Conservation (phyloP, 768 basidiomycete genomes). For the Cystofilobasidium ferigula region DNA sequence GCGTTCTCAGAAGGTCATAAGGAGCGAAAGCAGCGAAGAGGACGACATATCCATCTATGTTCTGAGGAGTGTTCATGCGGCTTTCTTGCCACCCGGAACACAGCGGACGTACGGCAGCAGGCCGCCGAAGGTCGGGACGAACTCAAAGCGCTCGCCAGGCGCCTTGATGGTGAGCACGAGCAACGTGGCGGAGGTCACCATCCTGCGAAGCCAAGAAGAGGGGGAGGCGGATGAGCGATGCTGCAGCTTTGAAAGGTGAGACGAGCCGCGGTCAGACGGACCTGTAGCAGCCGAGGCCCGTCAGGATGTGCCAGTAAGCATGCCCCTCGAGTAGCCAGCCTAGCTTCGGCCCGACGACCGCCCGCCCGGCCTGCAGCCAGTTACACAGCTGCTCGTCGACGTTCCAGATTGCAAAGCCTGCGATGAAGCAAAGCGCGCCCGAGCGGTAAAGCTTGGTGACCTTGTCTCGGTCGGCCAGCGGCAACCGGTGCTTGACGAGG, state of each 20-base stretch:
- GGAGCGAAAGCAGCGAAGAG: neutral
- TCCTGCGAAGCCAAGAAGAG: neutral
- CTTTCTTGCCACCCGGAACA: neutral
- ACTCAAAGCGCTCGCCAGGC: constrained; percentile 8
- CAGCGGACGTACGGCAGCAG: constrained; percentile 12
- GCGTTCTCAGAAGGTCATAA: too few relatives aligned
- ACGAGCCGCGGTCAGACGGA: too few relatives aligned
- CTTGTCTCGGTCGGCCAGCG: neutral
- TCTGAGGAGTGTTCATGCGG: too few relatives aligned
- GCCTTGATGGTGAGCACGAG: constrained; percentile 6
- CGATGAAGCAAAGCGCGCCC: constrained; percentile 1
- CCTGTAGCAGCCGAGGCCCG: neutral
- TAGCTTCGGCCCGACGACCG: neutral
- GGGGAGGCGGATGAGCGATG: too few relatives aligned
- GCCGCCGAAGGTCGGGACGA: constrained; percentile 1
- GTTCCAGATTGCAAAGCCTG: constrained; percentile 9
- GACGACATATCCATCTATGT: neutral
- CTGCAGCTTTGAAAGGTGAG: too few relatives aligned
- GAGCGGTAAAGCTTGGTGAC: neutral
- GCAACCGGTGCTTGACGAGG: neutral
- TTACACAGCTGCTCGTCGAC: constrained; percentile 5
- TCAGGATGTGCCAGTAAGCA: constrained; percentile 8
- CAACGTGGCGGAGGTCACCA: constrained; percentile 5
- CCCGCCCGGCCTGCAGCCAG: neutral
- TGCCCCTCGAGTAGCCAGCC: neutral